Evolutionary conservation across 208 protist species (phyloP).

Genomic region (Novymonas esmeraldas): DNA sequence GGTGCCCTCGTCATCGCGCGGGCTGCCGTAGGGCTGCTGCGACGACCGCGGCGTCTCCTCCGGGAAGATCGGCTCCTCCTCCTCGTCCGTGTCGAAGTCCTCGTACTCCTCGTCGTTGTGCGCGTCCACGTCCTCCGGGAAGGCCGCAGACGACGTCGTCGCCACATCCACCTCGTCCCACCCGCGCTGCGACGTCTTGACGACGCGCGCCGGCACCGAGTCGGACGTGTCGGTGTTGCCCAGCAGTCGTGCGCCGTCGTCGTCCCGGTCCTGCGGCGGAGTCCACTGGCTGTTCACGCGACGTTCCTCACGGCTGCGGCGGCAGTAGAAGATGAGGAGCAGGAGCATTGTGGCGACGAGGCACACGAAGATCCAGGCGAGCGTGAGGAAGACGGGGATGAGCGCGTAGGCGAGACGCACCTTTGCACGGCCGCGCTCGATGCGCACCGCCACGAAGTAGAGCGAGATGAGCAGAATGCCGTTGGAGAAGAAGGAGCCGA

Average conservation of each 20-base stretch:
- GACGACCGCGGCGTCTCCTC: constrained; percentile 13
- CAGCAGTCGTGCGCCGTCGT: constrained; percentile 13
- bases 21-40: constrained; percentile 27
- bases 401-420: constrained; percentile 51
- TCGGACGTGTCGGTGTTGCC: constrained; percentile 24
- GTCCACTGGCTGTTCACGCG: constrained; percentile 48
- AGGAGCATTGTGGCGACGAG: constrained; percentile 72
- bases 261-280: constrained; percentile 43
- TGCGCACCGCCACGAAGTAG: constrained; percentile 80
- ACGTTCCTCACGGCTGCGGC: constrained; percentile 34
- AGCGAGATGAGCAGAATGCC: constrained; percentile 77
- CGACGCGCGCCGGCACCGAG: constrained; percentile 17
- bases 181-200: constrained; percentile 34
- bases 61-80: constrained; percentile 50
- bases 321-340: constrained; percentile 38
- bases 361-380: constrained; percentile 69
- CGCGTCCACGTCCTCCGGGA: constrained; percentile 22
- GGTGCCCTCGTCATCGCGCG: constrained; percentile 27
- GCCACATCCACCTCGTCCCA: constrained; percentile 61
- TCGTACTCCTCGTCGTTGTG: constrained; percentile 48
- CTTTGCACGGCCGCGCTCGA: constrained; percentile 52
- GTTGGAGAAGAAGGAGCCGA: constrained; percentile 86
- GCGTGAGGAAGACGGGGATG: constrained; percentile 76
- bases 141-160: constrained; percentile 38
- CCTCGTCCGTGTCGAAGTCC: constrained; percentile 66